Evolutionary conservation across 257 asterid genomes (phyloP).

Genomic region (Primulina tabacum): DNA sequence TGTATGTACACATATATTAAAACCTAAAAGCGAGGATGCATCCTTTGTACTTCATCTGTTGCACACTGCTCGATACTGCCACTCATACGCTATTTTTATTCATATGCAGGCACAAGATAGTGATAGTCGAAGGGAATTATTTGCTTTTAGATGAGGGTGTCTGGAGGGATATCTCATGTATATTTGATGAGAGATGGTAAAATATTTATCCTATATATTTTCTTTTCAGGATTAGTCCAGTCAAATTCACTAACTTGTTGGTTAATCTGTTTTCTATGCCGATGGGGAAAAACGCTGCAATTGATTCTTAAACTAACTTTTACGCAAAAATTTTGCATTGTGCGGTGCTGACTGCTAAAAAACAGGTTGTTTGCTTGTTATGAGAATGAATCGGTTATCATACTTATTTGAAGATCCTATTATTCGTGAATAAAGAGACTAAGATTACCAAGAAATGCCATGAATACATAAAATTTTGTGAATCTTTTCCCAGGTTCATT

Average conservation of each 20-base stretch:
- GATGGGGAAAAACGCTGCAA: not conserved
- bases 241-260: not conserved
- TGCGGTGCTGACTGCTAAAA: not conserved
- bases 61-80: not conserved
- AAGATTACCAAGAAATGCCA: not conserved
- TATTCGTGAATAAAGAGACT: not conserved
- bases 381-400: not conserved
- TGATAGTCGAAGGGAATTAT: constrained; percentile 92
- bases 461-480: not conserved
- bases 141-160: constrained; percentile 66
- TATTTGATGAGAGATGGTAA: constrained; percentile 90
- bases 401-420: not conserved
- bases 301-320: not conserved
- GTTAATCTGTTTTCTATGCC: not conserved
- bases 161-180: constrained; percentile 75
- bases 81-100: constrained; percentile 5
- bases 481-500: constrained; percentile 56
- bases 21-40: constrained; percentile 10
- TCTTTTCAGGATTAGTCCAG: constrained; percentile 13
- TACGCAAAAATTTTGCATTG: not conserved
- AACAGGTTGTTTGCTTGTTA: not conserved
- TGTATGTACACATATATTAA: constrained; percentile 18
- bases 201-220: constrained; percentile 13
- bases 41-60: constrained; percentile 11
- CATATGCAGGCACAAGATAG: constrained; percentile 76